Evolutionary conservation across 177 flowering plant genomes (phyloP), one percentile per base, ranked within the genome.

Genomic region (Vitis hybrid): DNA sequence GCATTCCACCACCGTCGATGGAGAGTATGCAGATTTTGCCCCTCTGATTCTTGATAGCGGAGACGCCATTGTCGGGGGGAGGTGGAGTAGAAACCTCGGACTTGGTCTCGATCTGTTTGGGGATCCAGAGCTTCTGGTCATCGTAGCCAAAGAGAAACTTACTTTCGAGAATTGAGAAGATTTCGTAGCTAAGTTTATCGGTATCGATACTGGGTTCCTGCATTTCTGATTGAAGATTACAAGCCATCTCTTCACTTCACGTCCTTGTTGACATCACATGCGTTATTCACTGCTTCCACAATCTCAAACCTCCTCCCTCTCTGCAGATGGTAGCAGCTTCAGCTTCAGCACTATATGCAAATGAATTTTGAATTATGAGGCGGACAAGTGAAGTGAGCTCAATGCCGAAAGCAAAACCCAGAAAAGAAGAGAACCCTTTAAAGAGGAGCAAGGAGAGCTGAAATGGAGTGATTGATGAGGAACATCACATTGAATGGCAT

Each of bases 141-240:
- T 93, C 95, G 80, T 90, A 88, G 15, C 95, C 95, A 74, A 94
- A 94, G 13, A 94, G 78, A 64, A 92, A 94, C 66, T 89, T 92
- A 83, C 85, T 88, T 72, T 94, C 98, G 14, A 94, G 82, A 39
- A 90, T 92, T 2, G 97, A 90, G 79, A 92, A 94, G 58, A 94
- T 94, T 73, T 94, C 97, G 81, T 90, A 94, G 78, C 97, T 92
- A 33, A 94, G 85, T 77, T 92, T 94, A 60, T 94, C 95, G 5
- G 95, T 84, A 56, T 93, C 98, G 69, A 91, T 82, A 79, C 97
- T 93, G 16, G 97, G 95, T 65, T 89, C 91, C 19, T 86, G 87
- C 88, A 82, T 83, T 63, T 77, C 87, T 61, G 80, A 74, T 6
- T 59, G 74, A 59, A 18, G 59, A 53, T 64, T 74, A 62, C 72